Conservation (phyloP, 1,284 basidiomycete genomes). For the Fistulinella cinereoalba region DNA sequence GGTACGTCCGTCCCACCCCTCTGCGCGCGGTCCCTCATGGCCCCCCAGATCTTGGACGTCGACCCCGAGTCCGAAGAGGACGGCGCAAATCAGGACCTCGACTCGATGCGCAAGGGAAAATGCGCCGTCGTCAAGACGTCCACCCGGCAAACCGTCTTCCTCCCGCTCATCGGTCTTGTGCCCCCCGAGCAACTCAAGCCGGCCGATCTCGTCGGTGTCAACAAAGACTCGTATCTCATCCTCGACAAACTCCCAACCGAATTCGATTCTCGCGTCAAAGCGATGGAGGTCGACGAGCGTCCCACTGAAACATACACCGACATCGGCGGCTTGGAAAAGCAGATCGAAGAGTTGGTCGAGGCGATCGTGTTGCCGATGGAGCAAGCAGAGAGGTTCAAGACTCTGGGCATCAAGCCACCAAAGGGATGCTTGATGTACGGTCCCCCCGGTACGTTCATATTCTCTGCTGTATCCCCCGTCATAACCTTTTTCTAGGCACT, state of each 20-base stretch:
- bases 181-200: conserved; percentile 88
- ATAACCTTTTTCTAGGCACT: conserved; percentile 51
- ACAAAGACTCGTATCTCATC: conserved; percentile 99
- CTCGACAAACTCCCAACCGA: conserved; percentile 96
- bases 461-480: not conserved
- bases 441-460: conserved; percentile 70
- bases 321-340: conserved; percentile 97
- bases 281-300: conserved; percentile 99
- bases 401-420: conserved; percentile 94
- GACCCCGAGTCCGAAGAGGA: conserved; percentile 92
- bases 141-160: conserved; percentile 96
- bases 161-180: conserved; percentile 96
- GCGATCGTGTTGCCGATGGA: conserved; percentile 92
- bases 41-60: conserved; percentile 82
- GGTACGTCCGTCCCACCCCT: conserved; percentile 43
- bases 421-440: conserved; percentile 97
- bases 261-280: conserved; percentile 98
- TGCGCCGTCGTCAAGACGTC: conserved; percentile 99
- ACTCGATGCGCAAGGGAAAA: conserved; percentile 94
- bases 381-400: conserved; percentile 95
- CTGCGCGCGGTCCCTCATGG: conserved; percentile 1
- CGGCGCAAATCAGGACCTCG: conserved; percentile 90
- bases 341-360: conserved; percentile 97
- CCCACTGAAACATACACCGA: conserved; percentile 99
- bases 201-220: conserved; percentile 95